Conservation (phyloP, 2,329 filamentous ascomycete species). For the Fusarium pseudoanthophilum region DNA sequence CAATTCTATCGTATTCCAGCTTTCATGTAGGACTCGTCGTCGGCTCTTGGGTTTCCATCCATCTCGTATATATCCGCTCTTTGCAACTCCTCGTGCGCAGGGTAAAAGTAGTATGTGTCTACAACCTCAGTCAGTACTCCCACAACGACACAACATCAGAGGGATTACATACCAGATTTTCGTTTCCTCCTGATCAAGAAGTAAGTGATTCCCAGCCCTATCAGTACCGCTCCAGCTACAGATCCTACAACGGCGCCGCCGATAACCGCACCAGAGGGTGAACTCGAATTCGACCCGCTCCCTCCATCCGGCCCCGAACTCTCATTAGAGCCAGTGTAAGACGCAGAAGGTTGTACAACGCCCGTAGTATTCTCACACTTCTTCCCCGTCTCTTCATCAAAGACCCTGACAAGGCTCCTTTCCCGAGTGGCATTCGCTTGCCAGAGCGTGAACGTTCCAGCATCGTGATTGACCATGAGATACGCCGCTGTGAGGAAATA, state of each 20-base stretch:
- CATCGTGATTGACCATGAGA: slow-evolving; percentile 51
- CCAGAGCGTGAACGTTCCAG: slow-evolving; percentile 49
- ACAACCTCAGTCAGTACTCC: background rate
- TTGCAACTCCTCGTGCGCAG: slow-evolving; percentile 3
- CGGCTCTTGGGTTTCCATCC: background rate
- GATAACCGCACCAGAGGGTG: slow-evolving; percentile 6
- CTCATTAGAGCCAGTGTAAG: background rate
- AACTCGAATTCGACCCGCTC: background rate
- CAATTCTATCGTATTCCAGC: background rate
- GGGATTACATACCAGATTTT: background rate
- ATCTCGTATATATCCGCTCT: slow-evolving; percentile 5
- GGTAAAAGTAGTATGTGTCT: slow-evolving; percentile 6
- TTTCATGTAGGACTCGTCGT: background rate
- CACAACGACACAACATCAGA: fast-evolving
- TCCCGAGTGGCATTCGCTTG: slow-evolving; percentile 44
- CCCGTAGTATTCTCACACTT: slow-evolving; percentile 18
- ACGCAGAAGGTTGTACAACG: slow-evolving; percentile 18
- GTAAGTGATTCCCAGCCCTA: slow-evolving; percentile 8
- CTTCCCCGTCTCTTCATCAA: slow-evolving; percentile 6
- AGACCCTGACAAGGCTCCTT: slow-evolving; percentile 14
- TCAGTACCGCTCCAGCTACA: background rate
- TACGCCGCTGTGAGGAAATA: slow-evolving; percentile 51
- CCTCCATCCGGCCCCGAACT: background rate
- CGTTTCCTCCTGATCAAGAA: background rate
- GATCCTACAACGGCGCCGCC: slow-evolving; percentile 15